Evolutionary conservation across 495 filamentous ascomycete genomes (phyloP).

Genomic region (Talaromyces stipitatus): DNA sequence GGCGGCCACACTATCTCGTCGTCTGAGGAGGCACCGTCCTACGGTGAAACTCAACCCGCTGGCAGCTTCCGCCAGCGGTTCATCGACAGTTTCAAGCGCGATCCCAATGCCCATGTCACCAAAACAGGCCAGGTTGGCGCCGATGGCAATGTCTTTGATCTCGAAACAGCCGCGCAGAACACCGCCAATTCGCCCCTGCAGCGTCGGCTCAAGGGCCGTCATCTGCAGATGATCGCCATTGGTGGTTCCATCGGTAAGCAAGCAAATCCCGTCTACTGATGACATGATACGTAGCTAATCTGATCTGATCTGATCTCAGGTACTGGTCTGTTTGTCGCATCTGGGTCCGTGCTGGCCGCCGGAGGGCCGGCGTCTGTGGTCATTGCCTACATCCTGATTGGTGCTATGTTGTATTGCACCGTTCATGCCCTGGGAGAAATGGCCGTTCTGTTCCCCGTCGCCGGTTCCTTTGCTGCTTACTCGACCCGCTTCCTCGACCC

Average conservation of each 20-base stretch:
- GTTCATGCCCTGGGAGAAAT: constrained; percentile 90
- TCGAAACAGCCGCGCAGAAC: constrained; percentile 62
- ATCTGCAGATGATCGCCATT: constrained; percentile 96
- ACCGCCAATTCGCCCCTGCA: constrained; percentile 73
- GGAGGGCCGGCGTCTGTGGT: constrained; percentile 84
- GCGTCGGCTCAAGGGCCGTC: constrained; percentile 70
- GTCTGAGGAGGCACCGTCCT: constrained; percentile 23
- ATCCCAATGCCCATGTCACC: constrained; percentile 59
- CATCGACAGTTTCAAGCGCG: constrained; percentile 74
- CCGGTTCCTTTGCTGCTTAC: constrained; percentile 88
- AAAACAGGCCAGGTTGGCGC: constrained; percentile 43
- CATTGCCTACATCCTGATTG: constrained; percentile 75
- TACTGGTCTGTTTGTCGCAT: constrained; percentile 86
- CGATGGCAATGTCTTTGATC: constrained; percentile 62
- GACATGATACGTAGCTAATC: background rate
- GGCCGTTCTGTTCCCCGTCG: constrained; percentile 83
- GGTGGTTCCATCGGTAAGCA: constrained; percentile 82
- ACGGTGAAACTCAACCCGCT: constrained; percentile 31
- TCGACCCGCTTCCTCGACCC: constrained; percentile 90
- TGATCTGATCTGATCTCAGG: constrained; percentile 41
- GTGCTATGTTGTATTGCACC: constrained; percentile 85
- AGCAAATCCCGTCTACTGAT: background rate
- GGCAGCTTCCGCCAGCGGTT: constrained; percentile 39
- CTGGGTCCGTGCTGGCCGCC: constrained; percentile 64
- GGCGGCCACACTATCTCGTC: constrained; percentile 13